Evolutionary conservation across 2,329 filamentous ascomycete species (phyloP), one percentile per base, ranked within the genome.

Genomic region (Fusarium chlamydosporum): DNA sequence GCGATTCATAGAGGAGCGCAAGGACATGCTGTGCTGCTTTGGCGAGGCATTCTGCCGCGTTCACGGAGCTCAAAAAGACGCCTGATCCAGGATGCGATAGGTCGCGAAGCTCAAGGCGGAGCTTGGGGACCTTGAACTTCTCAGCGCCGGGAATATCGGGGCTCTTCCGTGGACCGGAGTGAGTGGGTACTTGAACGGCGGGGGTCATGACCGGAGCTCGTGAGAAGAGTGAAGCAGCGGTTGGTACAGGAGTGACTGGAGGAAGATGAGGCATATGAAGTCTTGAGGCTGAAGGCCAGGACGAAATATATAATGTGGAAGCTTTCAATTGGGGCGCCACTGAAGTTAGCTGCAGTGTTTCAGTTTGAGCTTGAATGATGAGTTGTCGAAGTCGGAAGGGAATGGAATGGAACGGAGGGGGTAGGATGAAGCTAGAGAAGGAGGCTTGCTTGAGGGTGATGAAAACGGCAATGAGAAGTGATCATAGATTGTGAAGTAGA

Each of bases 21-120:
- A 96, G 85, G 16, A 97, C 93, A 66, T 87, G 86, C 50, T 85
- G 78, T 33, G 94, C 86, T 59, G 91, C 89, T 13, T 82, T 79
- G 53, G 86, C 80, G 42, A 97, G 82, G 52, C 90, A 86, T 18
- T 83, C 80, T 37, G 88, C 81, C 55, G 90, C 85, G 75, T 92
- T 86, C 67, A 93, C 81, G 38, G 89, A 81, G 52, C 80, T 78
- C 61, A 97, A 87, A 79, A 97, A 96, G 65, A 88, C 81, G 33
- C 82, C 77, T 7, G 90, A 81, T 57, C 91, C 92, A 2, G 85
- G 78, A 78, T 89, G 86, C 54, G 77, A 75, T 61, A 90, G 80
- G 73, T 91, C 86, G 48, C 85, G 83, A 68, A 89, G 78, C 73
- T 89, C 83, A 48, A 91, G 82, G 18, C 87, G 86, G 48, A 91